A percentile compares a stretch with the other conserved stretches of the same genome.
Conservation (phyloP, 2,329 filamentous ascomycete genomes). For the Sporothrix curviconia region DNA sequence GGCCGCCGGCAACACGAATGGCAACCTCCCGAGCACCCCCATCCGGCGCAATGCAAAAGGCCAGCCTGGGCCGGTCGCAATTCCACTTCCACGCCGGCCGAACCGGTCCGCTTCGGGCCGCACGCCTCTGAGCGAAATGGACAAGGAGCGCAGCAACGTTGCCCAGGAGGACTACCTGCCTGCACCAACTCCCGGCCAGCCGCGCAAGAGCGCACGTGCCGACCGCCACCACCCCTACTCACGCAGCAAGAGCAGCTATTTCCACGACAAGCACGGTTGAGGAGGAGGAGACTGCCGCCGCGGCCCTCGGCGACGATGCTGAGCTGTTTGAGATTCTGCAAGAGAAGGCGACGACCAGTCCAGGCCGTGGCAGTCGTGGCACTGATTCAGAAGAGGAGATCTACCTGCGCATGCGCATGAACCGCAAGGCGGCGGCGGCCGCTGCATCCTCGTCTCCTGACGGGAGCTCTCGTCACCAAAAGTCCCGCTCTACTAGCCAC, state of each 20-base stretch:
- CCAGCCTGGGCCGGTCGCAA: conserved; percentile 47
- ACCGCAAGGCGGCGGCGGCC: conserved; percentile 53
- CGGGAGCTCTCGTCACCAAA: conserved; percentile 47
- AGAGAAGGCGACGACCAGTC: conserved; percentile 51
- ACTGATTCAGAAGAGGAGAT: conserved; percentile 74
- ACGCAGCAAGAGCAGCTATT: conserved; percentile 45
- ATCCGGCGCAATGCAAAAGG: conserved; percentile 56
- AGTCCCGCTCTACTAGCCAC: conserved; percentile 31
- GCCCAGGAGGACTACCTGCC: conserved; percentile 88
- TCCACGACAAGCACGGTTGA: conserved; percentile 34
- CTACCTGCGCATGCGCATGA: conserved; percentile 66
- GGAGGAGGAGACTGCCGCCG: conserved; percentile 38
- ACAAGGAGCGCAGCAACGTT: conserved; percentile 65
- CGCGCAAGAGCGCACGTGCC: conserved; percentile 73
- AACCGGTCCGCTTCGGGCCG: conserved; percentile 70
- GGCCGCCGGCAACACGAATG: conserved; percentile 8
- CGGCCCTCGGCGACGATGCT: conserved; percentile 46
- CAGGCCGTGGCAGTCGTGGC: conserved; percentile 48
- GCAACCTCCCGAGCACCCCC: conserved; percentile 47
- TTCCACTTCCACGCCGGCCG: conserved; percentile 68
- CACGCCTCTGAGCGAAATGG: conserved; percentile 87
- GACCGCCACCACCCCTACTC: conserved; percentile 69
- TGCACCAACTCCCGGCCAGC: conserved; percentile 90
- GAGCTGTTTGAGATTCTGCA: conserved; percentile 32
- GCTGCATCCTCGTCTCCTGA: conserved; percentile 55